phyloP scores from a whole-genome alignment of 495 filamentous ascomycete species.

The Hamigera avellanea region DNA sequence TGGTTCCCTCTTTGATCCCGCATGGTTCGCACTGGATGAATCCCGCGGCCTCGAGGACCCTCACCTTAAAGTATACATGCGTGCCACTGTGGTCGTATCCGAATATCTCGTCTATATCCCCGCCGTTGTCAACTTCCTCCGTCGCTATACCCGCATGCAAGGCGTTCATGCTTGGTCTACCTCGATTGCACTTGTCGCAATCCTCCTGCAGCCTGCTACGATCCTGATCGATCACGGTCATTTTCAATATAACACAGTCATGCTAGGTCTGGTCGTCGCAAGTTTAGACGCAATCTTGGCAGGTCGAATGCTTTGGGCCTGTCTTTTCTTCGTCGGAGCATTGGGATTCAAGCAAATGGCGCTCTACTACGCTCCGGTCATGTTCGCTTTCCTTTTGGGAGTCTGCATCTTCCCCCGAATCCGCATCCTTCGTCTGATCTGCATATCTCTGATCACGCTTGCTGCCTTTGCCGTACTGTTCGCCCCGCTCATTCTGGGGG shows the following conservation, averaged over 20 bases:
- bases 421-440: constrained; percentile 55
- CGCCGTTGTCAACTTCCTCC: constrained; percentile 70
- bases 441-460: constrained; percentile 60
- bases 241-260: constrained; percentile 98
- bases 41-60: constrained; percentile 75
- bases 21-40: constrained; percentile 79
- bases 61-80: constrained; percentile 85
- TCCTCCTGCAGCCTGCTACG: constrained; percentile 84
- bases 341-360: constrained; percentile 99
- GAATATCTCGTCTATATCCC: constrained; percentile 87
- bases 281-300: constrained; percentile 82
- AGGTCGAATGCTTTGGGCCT: constrained; percentile 73
- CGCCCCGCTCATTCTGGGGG: constrained; percentile 58
- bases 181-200: constrained; percentile 74
- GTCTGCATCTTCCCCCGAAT: constrained; percentile 67
- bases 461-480: constrained; percentile 65
- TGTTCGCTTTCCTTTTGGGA: constrained; percentile 87
- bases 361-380: constrained; percentile 84
- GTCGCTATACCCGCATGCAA: constrained; percentile 60
- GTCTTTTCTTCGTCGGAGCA: constrained; percentile 87
- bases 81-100: constrained; percentile 75
- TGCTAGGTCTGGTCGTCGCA: constrained; percentile 81
- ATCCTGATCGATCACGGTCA: constrained; percentile 96
- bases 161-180: constrained; percentile 65
- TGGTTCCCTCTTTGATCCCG: constrained; percentile 62